phyloP scores from a whole-genome alignment of 2,329 filamentous ascomycete genomes.

The Penicillium sp. region DNA sequence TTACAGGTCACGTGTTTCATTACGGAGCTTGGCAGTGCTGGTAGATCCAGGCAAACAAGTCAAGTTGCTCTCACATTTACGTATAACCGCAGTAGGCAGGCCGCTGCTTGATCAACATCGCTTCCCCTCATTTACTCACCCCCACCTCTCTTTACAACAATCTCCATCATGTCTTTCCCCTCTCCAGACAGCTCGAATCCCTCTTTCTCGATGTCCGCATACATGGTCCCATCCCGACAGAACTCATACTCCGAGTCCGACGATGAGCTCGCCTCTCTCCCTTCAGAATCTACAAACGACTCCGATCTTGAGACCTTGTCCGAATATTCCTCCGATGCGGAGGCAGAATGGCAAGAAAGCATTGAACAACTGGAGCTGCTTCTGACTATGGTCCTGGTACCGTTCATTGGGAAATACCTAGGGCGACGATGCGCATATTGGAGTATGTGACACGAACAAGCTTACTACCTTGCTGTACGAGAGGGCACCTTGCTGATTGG shows the following conservation, averaged over 20 bases:
- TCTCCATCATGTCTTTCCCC: constrained; percentile 28
- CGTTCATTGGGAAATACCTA: constrained; percentile 91
- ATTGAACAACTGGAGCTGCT: constrained; percentile 90
- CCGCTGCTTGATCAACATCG: constrained; percentile 30
- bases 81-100: constrained; percentile 32
- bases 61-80: constrained; percentile 16
- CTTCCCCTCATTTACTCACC: constrained; percentile 4
- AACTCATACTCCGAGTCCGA: constrained; percentile 29
- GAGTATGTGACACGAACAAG: constrained; percentile 57
- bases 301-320: constrained; percentile 46
- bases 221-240: constrained; percentile 37
- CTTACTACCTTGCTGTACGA: neutral
- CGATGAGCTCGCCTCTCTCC: constrained; percentile 44
- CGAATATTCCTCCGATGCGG: constrained; percentile 72
- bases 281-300: constrained; percentile 37
- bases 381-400: constrained; percentile 89
- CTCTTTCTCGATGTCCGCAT: constrained; percentile 39
- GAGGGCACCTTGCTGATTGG: constrained; percentile 5
- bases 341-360: constrained; percentile 91
- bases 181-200: constrained; percentile 29
- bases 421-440: constrained; percentile 94
- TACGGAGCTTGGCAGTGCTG: constrained; percentile 1
- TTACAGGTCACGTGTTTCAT: neutral
- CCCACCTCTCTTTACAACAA: neutral
- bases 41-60: constrained; percentile 12